Evolutionary conservation across 495 filamentous ascomycete genomes (phyloP), one percentile per base, ranked within the genome.

Genomic region (Aspergillus campestris): DNA sequence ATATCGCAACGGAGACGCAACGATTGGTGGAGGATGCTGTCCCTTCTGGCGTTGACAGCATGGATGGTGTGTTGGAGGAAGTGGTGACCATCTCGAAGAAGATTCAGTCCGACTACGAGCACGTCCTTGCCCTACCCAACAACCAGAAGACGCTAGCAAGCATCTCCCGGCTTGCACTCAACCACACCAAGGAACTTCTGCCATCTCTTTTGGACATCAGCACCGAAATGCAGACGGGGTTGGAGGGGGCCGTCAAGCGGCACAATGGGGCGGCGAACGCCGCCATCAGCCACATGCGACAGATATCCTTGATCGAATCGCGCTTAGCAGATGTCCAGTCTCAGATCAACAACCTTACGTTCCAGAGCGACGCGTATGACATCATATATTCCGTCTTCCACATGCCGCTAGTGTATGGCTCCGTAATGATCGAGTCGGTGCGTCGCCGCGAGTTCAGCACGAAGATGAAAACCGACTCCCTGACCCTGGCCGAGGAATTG

Each of bases 401-500:
- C 40, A 74, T 97, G 45, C 94, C 92, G 7, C 78, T 83, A 45
- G 75, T 89, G 24, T 99, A 99, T 60, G 91, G 92, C 2, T 87
- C 87, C 0, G 82, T 94, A 24, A 66, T 94, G 10, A 75, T 89
- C 11, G 92, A 99, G 58, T 82, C 88, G 18, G 76, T 95, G 37
- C 79, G 84, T 44, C 82, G 92, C 8, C 83, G 78, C 32, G 90
- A 96, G 67, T 99, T 92, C 87, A 78, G 75, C 7, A 84, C 90
- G 15, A 96, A 94, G 62, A 81, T 96, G 58, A 84, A 81, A 51
- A 73, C 76, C 6, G 91, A 96, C 50, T 89, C 89, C 2, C 77
- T 85, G 11, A 84, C 83, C 3, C 65, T 97, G 29, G 86, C 87
- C 6, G 90, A 97, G 58, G 92, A 96, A 52, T 86, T 96, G 74